Evolutionary conservation across 139 green algal genomes (phyloP).

Genomic region (Dunaliella primolecta): DNA sequence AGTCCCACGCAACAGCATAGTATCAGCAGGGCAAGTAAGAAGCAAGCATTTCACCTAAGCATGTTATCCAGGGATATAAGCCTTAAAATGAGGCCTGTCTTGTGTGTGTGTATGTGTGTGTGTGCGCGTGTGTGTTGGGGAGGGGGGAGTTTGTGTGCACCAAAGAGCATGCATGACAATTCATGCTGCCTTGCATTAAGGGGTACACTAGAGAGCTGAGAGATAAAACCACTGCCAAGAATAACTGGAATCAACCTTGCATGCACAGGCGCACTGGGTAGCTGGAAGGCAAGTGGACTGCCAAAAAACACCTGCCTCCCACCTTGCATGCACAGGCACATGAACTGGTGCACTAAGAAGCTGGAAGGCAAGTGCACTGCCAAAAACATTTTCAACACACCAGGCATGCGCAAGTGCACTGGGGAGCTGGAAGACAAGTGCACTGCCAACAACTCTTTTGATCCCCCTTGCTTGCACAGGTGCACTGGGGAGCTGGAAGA

Average conservation of each 20-base stretch:
- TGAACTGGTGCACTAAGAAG: slow-evolving; percentile 57
- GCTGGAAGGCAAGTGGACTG: slow-evolving; percentile 59
- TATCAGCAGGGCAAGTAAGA: too few species aligned
- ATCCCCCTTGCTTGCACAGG: slow-evolving; percentile 55
- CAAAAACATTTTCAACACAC: not conserved
- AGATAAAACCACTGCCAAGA: slow-evolving; percentile 53
- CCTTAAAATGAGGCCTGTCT: too few species aligned
- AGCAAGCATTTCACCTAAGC: too few species aligned
- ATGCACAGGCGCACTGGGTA: slow-evolving; percentile 57
- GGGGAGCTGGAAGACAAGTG: slow-evolving; percentile 60
- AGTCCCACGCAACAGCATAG: too few species aligned
- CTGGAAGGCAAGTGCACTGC: slow-evolving; percentile 16
- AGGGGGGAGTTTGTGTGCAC: too few species aligned
- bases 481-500: slow-evolving; percentile 50
- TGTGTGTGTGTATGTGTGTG: too few species aligned
- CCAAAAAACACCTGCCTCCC: slow-evolving; percentile 36
- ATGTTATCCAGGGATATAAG: too few species aligned
- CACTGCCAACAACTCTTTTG: slow-evolving; percentile 40
- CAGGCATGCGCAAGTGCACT: slow-evolving; percentile 50
- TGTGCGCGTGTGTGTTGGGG: too few species aligned
- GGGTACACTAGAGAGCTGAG: slow-evolving; percentile 60
- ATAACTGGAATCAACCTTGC: slow-evolving; percentile 43
- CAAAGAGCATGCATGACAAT: too few species aligned
- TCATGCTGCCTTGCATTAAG: too few species aligned
- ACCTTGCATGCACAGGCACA: too few species aligned